phyloP scores from a whole-genome alignment of 768 basidiomycete genomes.

The Suillus luteus region DNA sequence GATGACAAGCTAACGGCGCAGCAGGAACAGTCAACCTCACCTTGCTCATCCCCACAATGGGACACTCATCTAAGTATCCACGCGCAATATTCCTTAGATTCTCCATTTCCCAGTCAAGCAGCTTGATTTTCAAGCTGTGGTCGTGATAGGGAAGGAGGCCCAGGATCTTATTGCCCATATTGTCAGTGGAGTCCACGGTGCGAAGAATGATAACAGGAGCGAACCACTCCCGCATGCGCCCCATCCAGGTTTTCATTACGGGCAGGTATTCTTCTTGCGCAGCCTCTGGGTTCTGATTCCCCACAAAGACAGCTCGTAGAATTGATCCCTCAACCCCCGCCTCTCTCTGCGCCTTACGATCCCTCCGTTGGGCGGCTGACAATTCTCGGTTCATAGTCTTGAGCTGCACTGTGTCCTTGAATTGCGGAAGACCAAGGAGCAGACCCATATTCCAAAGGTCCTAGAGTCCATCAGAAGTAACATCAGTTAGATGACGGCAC shows the following conservation, averaged over 20 bases:
- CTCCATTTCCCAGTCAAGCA: conserved; percentile 13
- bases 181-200: conserved; percentile 10
- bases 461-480: neutral
- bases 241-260: conserved; percentile 2
- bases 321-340: no score
- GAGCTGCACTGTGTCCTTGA: neutral
- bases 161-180: neutral
- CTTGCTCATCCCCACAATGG: neutral
- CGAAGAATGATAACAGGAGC: conserved; percentile 1
- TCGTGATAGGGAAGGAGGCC: conserved; percentile 10
- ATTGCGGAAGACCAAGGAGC: neutral
- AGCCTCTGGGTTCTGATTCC: no score
- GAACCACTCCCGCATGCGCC: conserved; percentile 11
- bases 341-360: neutral
- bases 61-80: neutral
- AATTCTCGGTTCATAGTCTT: neutral
- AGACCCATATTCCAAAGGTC: conserved; percentile 11
- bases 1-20: no score
- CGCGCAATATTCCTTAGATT: conserved; percentile 9
- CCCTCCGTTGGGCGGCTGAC: neutral
- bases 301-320: no score
- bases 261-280: no score
- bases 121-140: conserved; percentile 5
- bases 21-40: neutral
- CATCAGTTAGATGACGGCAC: no score